These are phyloP conservation scores for Solanum tarapatanum DNA, from an alignment of 257 asterid genomes.

Conservation along the genomic window DNA sequence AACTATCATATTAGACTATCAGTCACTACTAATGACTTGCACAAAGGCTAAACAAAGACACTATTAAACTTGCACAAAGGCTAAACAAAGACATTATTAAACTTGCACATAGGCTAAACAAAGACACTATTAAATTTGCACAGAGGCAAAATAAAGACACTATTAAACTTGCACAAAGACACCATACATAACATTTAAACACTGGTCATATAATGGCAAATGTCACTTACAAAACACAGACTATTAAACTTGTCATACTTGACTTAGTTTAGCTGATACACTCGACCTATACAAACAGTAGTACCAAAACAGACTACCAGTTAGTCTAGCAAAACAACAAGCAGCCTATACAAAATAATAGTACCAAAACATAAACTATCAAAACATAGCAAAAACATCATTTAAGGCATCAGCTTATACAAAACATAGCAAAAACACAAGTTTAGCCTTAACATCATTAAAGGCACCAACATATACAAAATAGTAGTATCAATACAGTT, in stretches of 20 bases:
- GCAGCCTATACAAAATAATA: not conserved
- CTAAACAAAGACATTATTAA: too few species aligned
- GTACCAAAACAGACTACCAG: not conserved
- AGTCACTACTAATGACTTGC: too few species aligned
- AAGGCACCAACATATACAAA: not conserved
- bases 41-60: not conserved
- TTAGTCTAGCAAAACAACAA: not conserved
- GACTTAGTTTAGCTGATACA: not conserved
- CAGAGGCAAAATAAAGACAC: too few species aligned
- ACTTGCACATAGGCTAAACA: not conserved
- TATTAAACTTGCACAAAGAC: not conserved
- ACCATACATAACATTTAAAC: not conserved
- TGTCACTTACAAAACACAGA: not conserved
- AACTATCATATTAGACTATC: not conserved
- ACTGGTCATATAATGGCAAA: not conserved
- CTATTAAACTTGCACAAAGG: not conserved
- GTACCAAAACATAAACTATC: too few species aligned
- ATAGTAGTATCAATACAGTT: accelerated
- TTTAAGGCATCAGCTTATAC: not conserved
- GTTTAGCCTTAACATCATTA: not conserved
- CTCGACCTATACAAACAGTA: not conserved
- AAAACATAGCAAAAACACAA: not conserved
- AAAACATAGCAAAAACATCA: not conserved
- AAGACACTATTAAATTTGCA: not conserved
- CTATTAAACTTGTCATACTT: not conserved